These are phyloP conservation scores for Solanum bulbocastanum DNA, from an alignment of 257 asterid genomes.

Conservation along the genomic window DNA sequence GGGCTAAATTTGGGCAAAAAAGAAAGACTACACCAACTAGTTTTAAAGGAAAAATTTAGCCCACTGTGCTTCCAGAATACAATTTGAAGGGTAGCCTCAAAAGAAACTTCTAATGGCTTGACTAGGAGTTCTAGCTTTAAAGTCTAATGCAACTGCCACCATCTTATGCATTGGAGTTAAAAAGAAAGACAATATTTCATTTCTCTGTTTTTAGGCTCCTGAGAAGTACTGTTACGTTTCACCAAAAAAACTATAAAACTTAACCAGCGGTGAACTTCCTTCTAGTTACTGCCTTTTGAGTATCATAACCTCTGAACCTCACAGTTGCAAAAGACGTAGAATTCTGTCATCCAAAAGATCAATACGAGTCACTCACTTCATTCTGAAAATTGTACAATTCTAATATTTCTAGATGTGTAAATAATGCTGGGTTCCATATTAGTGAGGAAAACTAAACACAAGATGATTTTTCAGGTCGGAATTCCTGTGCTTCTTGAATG, in stretches of 20 bases:
- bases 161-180: not conserved
- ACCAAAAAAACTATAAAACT: not conserved
- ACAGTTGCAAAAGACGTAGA: not conserved
- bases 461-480: constrained; percentile 50
- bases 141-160: not conserved
- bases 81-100: not conserved
- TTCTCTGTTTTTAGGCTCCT: not conserved
- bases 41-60: not conserved
- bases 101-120: not conserved
- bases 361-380: not conserved
- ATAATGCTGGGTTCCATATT: not conserved
- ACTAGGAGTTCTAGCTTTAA: not conserved
- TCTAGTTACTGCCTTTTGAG: not conserved
- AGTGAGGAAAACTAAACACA: not conserved
- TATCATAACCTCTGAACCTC: not conserved
- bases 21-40: not conserved
- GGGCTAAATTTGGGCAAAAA: not conserved
- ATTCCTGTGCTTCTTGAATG: constrained; percentile 73
- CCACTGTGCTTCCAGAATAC: not conserved
- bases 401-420: not conserved
- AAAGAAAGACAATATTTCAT: not conserved
- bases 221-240: not conserved
- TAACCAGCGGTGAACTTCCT: not conserved
- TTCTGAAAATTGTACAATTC: not conserved
- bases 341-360: not conserved